phyloP scores from a whole-genome alignment of 768 basidiomycete species.

The Boletus tomentosulus region DNA sequence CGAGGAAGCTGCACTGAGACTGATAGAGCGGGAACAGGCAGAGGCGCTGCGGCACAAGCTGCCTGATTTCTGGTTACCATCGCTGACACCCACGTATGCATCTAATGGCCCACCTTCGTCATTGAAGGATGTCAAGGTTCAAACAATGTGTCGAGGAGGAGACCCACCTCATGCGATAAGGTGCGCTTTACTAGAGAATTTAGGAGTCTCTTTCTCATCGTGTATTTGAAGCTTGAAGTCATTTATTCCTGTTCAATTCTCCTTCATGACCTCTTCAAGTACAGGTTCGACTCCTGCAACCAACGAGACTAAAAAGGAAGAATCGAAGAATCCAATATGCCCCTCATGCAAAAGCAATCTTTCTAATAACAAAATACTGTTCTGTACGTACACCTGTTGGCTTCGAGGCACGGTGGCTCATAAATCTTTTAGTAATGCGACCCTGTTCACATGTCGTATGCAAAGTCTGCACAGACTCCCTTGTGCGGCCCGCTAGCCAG shows the following conservation, averaged over 20 bases:
- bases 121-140: slow-evolving; percentile 76
- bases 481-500: slow-evolving; percentile 72
- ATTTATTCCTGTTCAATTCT: slow-evolving; percentile 78
- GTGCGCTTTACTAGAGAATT: slow-evolving; percentile 42
- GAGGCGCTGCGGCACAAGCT: slow-evolving; percentile 84
- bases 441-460: slow-evolving; percentile 91
- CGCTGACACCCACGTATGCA: slow-evolving; percentile 78
- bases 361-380: slow-evolving; percentile 72
- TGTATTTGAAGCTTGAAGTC: slow-evolving; percentile 62
- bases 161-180: slow-evolving; percentile 71
- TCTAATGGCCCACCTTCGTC: slow-evolving; percentile 59
- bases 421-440: slow-evolving; percentile 56
- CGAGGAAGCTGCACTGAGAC: slow-evolving; percentile 79
- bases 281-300: slow-evolving; percentile 38
- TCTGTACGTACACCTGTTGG: slow-evolving; percentile 44
- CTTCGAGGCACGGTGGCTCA: background rate
- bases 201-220: slow-evolving; percentile 1
- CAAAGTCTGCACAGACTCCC: slow-evolving; percentile 84
- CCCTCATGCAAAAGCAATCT: slow-evolving; percentile 84
- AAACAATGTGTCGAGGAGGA: slow-evolving; percentile 85
- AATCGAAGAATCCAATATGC: slow-evolving; percentile 64
- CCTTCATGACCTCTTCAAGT: slow-evolving; percentile 40
- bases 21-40: slow-evolving; percentile 82
- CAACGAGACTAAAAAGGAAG: slow-evolving; percentile 43
- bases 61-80: slow-evolving; percentile 97